A percentile compares a stretch with the other conserved stretches of the same genome.
Conservation (phyloP, 2,329 filamentous ascomycete species). For the Colletotrichum acutatum region DNA sequence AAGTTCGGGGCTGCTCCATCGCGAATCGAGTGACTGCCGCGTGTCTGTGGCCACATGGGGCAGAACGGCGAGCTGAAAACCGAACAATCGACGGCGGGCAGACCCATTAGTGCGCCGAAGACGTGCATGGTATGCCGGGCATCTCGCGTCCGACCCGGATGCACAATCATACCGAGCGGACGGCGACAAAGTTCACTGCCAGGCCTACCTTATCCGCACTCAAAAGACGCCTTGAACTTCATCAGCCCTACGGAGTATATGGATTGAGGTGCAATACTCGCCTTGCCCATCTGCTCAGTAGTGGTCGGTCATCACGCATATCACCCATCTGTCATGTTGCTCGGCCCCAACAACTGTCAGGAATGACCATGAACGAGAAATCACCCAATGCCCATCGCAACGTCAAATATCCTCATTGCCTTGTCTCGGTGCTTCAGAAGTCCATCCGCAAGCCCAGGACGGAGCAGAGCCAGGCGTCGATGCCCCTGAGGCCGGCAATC, state of each 20-base stretch:
- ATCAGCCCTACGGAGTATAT: too few species aligned
- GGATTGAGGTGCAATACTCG: too few species aligned
- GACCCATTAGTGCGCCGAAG: background rate
- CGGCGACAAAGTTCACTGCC: background rate
- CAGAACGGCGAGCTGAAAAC: background rate
- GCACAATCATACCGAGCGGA: background rate
- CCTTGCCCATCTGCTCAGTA: too few species aligned
- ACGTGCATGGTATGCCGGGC: background rate
- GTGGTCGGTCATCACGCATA: too few species aligned
- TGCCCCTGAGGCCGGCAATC: conserved; percentile 27
- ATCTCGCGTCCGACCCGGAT: background rate
- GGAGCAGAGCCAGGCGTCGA: background rate
- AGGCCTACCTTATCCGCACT: background rate
- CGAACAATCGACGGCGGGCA: background rate
- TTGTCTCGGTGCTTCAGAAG: background rate
- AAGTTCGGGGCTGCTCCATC: too few species aligned
- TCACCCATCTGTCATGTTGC: background rate
- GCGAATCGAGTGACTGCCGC: conserved; percentile 5
- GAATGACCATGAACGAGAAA: background rate
- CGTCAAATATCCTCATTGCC: background rate
- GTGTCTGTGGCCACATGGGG: background rate
- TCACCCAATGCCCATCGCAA: background rate
- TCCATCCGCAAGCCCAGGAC: background rate
- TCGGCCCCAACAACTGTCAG: background rate
- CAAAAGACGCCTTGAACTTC: too few species aligned